Conservation (phyloP, 306 rosid genomes). For the apple (Malus domestica) region ASM211411v1 NC_041794.1:36399501-36400000, state of each 20-base stretch:
- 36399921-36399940: conserved; percentile 90
- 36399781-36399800: conserved; percentile 90
- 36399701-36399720: conserved; percentile 77
- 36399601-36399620: conserved; percentile 29
- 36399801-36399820: conserved; percentile 62
- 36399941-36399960: conserved; percentile 91
- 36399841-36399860: conserved; percentile 99
- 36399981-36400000: conserved; percentile 53
- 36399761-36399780: conserved; percentile 76
- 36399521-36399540: conserved; percentile 27
- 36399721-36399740: conserved; percentile 87
- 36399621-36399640: conserved; percentile 53
- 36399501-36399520: conserved; percentile 4
- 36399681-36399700: conserved; percentile 89
- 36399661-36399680: conserved; percentile 72
- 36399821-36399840: conserved; percentile 75
- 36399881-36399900: conserved; percentile 71
- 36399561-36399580: conserved; percentile 28
- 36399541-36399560: conserved; percentile 19
- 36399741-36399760: conserved; percentile 80
- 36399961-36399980: conserved; percentile 84
- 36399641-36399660: conserved; percentile 82
- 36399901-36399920: conserved; percentile 84
- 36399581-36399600: conserved; percentile 28
- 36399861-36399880: conserved; percentile 64